A percentile compares a stretch with the other conserved stretches of the same genome.
These are phyloP conservation scores for Ganoderma lingzhi DNA, from an alignment of 1,284 basidiomycete species.

Conservation along the genomic window DNA sequence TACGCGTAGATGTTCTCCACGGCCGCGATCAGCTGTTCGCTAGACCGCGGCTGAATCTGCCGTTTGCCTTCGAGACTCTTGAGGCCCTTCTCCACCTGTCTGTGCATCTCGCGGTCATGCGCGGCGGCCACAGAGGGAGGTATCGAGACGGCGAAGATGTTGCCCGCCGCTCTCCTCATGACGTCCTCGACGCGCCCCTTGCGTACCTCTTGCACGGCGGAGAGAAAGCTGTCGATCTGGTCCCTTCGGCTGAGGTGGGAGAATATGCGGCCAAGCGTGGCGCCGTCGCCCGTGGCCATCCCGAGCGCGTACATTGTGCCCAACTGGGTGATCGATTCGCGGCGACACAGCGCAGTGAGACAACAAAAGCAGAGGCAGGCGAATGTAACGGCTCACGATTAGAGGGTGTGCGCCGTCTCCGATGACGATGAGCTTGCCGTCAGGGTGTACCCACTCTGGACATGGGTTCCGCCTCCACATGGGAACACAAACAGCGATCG, in stretches of 20 bases:
- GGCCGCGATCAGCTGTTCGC: constrained; percentile 25
- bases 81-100: constrained; percentile 22
- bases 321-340: constrained; percentile 44
- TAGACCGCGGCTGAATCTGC: constrained; percentile 3
- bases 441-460: constrained; percentile 40
- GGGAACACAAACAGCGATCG: constrained; percentile 17
- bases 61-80: constrained; percentile 14
- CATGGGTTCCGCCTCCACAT: constrained; percentile 29
- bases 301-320: constrained; percentile 61
- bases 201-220: constrained; percentile 59
- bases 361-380: no score
- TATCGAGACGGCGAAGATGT: constrained; percentile 33
- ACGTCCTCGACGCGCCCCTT: constrained; percentile 33
- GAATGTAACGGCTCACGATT: constrained; percentile 46
- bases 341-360: neutral
- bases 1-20: constrained; percentile 41
- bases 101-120: constrained; percentile 16
- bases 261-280: constrained; percentile 66
- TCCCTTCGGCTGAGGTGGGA: constrained; percentile 56
- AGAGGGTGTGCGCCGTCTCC: constrained; percentile 59
- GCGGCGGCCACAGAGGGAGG: constrained; percentile 32
- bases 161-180: constrained; percentile 29
- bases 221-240: constrained; percentile 59
- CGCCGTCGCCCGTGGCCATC: constrained; percentile 64
- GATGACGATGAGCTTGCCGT: constrained; percentile 35